These are phyloP conservation scores for Claviceps cyperi DNA, from an alignment of 2,329 filamentous ascomycete genomes.

Conservation along the genomic window DNA sequence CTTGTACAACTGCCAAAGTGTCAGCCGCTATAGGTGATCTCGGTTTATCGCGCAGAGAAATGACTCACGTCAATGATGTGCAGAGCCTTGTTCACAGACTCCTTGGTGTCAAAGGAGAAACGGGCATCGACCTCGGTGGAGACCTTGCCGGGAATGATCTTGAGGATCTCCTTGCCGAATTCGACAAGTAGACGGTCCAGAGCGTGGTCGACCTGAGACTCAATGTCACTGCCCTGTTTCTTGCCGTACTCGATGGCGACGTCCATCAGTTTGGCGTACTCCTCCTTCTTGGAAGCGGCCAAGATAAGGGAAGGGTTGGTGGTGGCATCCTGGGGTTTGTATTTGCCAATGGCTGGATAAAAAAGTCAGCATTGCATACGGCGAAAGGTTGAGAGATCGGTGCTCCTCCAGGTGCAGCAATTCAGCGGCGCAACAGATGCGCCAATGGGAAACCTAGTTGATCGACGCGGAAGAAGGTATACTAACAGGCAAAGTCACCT, in stretches of 20 bases:
- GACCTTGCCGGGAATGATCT: slow-evolving; percentile 95
- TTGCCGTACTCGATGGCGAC: slow-evolving; percentile 76
- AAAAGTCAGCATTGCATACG: slow-evolving; percentile 11
- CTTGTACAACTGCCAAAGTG: slow-evolving; percentile 66
- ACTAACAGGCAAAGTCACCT: slow-evolving; percentile 70
- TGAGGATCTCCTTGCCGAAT: slow-evolving; percentile 94
- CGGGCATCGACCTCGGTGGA: slow-evolving; percentile 96
- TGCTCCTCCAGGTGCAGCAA: background rate
- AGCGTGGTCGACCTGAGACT: slow-evolving; percentile 75
- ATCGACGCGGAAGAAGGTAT: slow-evolving; percentile 1
- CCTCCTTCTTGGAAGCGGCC: slow-evolving; percentile 92
- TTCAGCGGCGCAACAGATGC: background rate
- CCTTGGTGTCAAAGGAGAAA: slow-evolving; percentile 90
- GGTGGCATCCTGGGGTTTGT: slow-evolving; percentile 99
- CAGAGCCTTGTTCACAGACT: slow-evolving; percentile 86
- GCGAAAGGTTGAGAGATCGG: too few species aligned
- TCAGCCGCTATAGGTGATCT: background rate
- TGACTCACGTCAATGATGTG: slow-evolving; percentile 78
- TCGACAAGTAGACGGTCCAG: slow-evolving; percentile 91
- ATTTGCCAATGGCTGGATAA: slow-evolving; percentile 81
- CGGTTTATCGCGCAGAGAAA: too few species aligned
- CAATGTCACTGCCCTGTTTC: slow-evolving; percentile 50
- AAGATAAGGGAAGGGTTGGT: slow-evolving; percentile 99
- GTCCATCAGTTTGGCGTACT: slow-evolving; percentile 89
- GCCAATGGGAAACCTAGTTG: background rate